Evolutionary conservation across 768 basidiomycete species (phyloP), one percentile per base, ranked within the genome.

Genomic region (Mycena amicta): DNA sequence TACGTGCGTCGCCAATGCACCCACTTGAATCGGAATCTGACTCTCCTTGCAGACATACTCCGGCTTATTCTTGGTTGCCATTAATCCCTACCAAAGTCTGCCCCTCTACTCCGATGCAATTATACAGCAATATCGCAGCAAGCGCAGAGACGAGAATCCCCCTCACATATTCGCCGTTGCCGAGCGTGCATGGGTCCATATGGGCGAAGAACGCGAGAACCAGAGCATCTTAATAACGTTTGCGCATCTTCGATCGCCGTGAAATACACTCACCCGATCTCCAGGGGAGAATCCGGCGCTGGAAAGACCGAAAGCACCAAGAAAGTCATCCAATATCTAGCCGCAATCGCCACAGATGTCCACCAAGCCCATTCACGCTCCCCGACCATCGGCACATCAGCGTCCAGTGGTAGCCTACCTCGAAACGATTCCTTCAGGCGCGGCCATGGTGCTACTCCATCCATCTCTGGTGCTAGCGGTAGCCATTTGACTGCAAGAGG

Each of bases 231-330:
- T 99, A 28, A 98, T 99, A 74, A 99, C 97, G 92, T 96, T 74
- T 25, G 93, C 81, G 15, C 18, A 33, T 41, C 26, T 43, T 37
- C 30, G 23, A 18, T n/a, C 51, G 33, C 50, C 45, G 41, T 53
- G 18, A 37, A 22, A 54, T 31, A 53, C 49, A 25, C 59, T 41
- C 53, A 28, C 46, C 57, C 62, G 67, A 11, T 18, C 22, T 45
- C 0, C 66, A 97, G 95, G 8, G 97, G 97, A 41, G 97, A 99
- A 80, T 98, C 97, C 6, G 97, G 97, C 31, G 97, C 97, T 3
- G 97, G 97, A 43, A 99, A 98, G 80, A 99, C 97, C 2, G 97
- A 98, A 71, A 98, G 96, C 75, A 92, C 91, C 15, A 98, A 99
- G 82, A 98, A 98, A 70, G 96, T 98, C 67, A 99, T 99, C 54